phyloP scores from a whole-genome alignment of 495 filamentous ascomycete species.

The Cercophora newfieldiana region DNA sequence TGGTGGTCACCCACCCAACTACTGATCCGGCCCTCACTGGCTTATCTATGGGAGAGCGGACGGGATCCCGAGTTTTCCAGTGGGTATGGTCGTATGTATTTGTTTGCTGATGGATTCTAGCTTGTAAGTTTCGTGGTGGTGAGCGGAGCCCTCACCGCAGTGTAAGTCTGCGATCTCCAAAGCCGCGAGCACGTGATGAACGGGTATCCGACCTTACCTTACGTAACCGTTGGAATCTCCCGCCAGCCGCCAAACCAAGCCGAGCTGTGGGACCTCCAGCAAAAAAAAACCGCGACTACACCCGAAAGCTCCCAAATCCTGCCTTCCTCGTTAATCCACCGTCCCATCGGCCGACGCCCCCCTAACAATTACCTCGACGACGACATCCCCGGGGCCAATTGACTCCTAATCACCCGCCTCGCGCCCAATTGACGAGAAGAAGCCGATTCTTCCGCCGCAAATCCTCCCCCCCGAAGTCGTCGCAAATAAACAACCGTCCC shows the following conservation, averaged over 20 bases:
- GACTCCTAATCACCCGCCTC: conserved; percentile 11
- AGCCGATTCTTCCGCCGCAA: not conserved
- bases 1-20: too few species aligned
- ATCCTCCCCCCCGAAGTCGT: conserved; percentile 8
- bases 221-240: not conserved
- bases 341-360: conserved; percentile 22
- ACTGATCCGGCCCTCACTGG: too few species aligned
- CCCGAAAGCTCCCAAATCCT: conserved; percentile 37
- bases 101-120: too few species aligned
- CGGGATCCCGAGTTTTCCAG: too few species aligned
- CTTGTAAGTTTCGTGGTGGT: too few species aligned
- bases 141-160: too few species aligned
- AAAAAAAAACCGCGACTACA: conserved; percentile 34
- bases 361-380: conserved; percentile 27
- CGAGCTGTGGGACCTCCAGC: conserved; percentile 9
- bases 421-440: conserved; percentile 24
- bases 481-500: conserved; percentile 17
- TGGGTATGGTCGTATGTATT: too few species aligned
- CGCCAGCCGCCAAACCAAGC: conserved; percentile 1
- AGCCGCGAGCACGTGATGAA: conserved; percentile 23
- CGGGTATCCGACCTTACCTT: not conserved
- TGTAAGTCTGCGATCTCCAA: too few species aligned
- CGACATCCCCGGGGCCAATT: conserved; percentile 29
- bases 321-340: conserved; percentile 16
- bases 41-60: too few species aligned